Conservation (phyloP, 352 stramenopile species). For the Hyaloperonospora arabidopsidis region DNA sequence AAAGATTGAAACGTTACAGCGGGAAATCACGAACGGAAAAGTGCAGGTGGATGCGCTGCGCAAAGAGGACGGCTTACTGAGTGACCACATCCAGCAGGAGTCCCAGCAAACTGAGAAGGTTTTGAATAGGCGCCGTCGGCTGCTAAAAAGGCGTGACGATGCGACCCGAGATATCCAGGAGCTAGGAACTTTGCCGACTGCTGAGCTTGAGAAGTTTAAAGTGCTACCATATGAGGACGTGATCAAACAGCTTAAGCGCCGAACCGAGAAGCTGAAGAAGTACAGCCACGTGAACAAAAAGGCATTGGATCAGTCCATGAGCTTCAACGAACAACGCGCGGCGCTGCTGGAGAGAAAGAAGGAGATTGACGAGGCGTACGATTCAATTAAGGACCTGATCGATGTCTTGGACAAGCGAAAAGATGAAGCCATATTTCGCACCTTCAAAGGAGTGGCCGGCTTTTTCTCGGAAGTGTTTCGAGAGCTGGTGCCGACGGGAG, state of each 20-base stretch:
- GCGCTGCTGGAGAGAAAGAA: slow-evolving; percentile 91
- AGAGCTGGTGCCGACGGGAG: slow-evolving; percentile 95
- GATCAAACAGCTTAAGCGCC: slow-evolving; percentile 90
- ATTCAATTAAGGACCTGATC: slow-evolving; percentile 82
- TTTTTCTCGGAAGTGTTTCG: slow-evolving; percentile 98
- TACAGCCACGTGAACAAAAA: slow-evolving; percentile 99
- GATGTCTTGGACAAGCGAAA: slow-evolving; percentile 93
- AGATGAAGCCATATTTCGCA: slow-evolving; percentile 98
- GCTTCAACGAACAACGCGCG: slow-evolving; percentile 91
- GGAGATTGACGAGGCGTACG: slow-evolving; percentile 93
- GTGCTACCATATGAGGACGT: slow-evolving; percentile 83
- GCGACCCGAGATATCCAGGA: slow-evolving; percentile 95
- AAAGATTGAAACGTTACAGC: slow-evolving; percentile 46
- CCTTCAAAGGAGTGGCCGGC: slow-evolving; percentile 95
- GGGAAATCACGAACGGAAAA: slow-evolving; percentile 45
- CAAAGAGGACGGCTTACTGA: slow-evolving; percentile 48
- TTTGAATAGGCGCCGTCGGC: slow-evolving; percentile 64
- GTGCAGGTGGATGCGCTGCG: slow-evolving; percentile 42
- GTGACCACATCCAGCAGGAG: slow-evolving; percentile 82
- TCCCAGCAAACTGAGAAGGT: slow-evolving; percentile 74
- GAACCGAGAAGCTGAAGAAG: slow-evolving; percentile 95
- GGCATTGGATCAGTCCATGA: slow-evolving; percentile 98
- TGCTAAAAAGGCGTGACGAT: slow-evolving; percentile 89
- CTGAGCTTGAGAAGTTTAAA: slow-evolving; percentile 91
- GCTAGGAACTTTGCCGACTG: slow-evolving; percentile 91